phyloP scores from a whole-genome alignment of 1,139 yeast species.

The Pneumocystis carinii region DNA sequence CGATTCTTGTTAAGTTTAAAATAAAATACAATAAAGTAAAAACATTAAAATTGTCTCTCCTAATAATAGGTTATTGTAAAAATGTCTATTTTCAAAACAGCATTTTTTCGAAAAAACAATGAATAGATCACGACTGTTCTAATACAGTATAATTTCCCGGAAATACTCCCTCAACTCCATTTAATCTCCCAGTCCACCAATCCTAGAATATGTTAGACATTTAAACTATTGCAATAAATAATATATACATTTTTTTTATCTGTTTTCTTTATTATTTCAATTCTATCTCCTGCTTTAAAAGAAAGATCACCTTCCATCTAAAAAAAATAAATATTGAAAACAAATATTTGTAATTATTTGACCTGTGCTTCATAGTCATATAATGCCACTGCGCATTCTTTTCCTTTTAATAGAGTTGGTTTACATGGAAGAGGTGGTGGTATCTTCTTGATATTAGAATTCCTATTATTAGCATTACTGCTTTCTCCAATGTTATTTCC shows the following conservation, averaged over 20 bases:
- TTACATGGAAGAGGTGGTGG: slow-evolving; percentile 29
- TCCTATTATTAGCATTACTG: background rate
- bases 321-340: background rate
- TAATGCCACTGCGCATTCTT: slow-evolving; percentile 54
- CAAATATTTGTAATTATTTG: background rate
- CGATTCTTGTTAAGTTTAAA: no score
- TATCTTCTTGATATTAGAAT: slow-evolving; percentile 12
- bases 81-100: background rate
- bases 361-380: slow-evolving; percentile 63
- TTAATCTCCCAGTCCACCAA: slow-evolving; percentile 94
- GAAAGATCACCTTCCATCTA: slow-evolving; percentile 83
- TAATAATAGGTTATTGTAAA: background rate
- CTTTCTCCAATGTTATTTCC: background rate
- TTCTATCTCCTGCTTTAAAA: slow-evolving; percentile 75
- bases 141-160: slow-evolving; percentile 91
- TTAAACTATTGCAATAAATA: background rate
- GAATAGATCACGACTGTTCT: background rate
- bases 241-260: slow-evolving; percentile 51
- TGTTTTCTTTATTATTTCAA: slow-evolving; percentile 68
- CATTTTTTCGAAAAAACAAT: background rate
- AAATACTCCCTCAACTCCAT: slow-evolving; percentile 79
- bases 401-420: slow-evolving; percentile 24
- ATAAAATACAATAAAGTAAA: background rate
- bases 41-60: background rate
- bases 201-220: slow-evolving; percentile 21